A percentile compares a stretch with the other conserved stretches of the same genome.
phyloP scores from a whole-genome alignment of 2,329 filamentous ascomycete species.

The Aspergillus brunneoviolaceus region DNA sequence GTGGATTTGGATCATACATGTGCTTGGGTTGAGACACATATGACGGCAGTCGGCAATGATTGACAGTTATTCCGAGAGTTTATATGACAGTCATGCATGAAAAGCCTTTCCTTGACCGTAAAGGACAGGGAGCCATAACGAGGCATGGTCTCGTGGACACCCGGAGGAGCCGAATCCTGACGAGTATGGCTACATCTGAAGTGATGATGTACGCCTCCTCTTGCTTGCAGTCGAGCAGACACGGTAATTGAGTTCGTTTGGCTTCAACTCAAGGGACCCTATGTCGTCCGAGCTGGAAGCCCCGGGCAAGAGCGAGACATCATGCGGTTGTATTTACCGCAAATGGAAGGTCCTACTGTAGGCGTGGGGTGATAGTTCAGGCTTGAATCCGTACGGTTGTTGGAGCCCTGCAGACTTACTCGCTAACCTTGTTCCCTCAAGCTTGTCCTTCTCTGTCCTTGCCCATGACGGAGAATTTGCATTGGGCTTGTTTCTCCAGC shows the following conservation, averaged over 20 bases:
- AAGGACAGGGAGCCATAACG: not conserved
- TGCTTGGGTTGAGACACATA: conserved; percentile 28
- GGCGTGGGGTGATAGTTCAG: not conserved
- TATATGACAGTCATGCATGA: conserved; percentile 31
- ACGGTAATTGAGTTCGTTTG: conserved; percentile 30
- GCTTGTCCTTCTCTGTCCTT: not conserved
- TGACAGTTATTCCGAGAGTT: conserved; percentile 39
- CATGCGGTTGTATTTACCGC: not conserved
- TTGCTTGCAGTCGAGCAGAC: conserved; percentile 39
- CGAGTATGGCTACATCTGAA: conserved; percentile 41
- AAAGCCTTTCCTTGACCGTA: conserved; percentile 24
- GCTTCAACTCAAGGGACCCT: conserved; percentile 24
- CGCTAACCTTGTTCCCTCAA: not conserved
- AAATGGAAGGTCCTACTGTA: not conserved
- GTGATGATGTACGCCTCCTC: conserved; percentile 34
- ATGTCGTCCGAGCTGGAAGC: conserved; percentile 22
- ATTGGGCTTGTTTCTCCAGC: not conserved
- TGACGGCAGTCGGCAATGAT: conserved; percentile 32
- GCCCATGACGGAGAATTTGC: not conserved
- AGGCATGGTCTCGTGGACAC: conserved; percentile 37
- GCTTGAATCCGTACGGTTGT: not conserved
- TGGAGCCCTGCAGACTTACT: not conserved
- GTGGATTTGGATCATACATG: conserved; percentile 42
- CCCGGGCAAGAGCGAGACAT: conserved; percentile 10
- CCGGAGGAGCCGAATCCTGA: conserved; percentile 31